A percentile compares a stretch with the other conserved stretches of the same genome.
phyloP scores from a whole-genome alignment of 305 asterid species.

The Plantago rigida region DNA sequence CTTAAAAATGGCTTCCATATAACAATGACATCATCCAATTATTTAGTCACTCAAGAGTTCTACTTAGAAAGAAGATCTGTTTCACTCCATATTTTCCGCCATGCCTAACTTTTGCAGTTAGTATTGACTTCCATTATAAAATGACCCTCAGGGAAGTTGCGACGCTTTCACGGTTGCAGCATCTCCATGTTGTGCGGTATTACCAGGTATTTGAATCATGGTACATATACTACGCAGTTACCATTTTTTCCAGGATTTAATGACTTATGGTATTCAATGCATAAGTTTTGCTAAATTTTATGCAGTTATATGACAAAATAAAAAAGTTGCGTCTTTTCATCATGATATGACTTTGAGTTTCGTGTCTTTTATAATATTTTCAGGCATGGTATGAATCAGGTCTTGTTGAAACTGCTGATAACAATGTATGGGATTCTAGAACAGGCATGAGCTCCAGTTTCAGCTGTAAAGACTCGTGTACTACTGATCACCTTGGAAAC shows the following conservation, averaged over 20 bases:
- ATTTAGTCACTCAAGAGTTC: not conserved
- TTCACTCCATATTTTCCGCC: not conserved
- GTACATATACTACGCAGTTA: conserved; percentile 11
- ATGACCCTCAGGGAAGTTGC: conserved; percentile 75
- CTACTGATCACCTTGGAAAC: conserved; percentile 43
- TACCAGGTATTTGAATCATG: conserved; percentile 56
- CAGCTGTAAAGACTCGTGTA: conserved; percentile 53
- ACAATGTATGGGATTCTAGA: conserved; percentile 51
- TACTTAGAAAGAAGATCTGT: not conserved
- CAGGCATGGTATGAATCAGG: conserved; percentile 99
- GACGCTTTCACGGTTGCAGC: conserved; percentile 92
- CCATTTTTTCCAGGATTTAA: conserved; percentile 4
- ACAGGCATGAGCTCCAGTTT: conserved; percentile 61
- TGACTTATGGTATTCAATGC: conserved; percentile 16
- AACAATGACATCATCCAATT: not conserved
- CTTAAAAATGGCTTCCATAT: not conserved
- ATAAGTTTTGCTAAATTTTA: conserved; percentile 12
- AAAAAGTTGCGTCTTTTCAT: not conserved
- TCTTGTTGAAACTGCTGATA: conserved; percentile 46
- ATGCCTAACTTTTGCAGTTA: conserved; percentile 8
- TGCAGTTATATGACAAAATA: conserved; percentile 2
- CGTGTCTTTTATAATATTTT: conserved; percentile 22
- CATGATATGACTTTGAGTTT: conserved; percentile 12
- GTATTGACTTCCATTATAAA: conserved; percentile 21
- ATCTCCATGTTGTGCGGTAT: conserved; percentile 92